Evolutionary conservation across 352 stramenopile genomes (phyloP).

Genomic region (Phytophthora palmivora): DNA sequence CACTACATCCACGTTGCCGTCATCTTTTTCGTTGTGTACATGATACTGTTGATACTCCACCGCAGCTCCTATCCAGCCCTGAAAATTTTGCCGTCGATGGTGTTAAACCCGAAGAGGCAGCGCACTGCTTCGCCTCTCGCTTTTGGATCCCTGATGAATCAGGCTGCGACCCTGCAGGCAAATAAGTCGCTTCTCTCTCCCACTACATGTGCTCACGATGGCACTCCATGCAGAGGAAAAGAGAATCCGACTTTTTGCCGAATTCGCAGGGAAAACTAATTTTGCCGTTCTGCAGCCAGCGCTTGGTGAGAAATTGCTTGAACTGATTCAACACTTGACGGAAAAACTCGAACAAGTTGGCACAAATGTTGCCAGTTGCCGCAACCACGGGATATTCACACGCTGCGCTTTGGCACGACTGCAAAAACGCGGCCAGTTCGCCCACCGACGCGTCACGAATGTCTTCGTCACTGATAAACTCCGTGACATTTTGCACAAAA

Average conservation of each 20-base stretch:
- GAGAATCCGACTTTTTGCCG: constrained; percentile 75
- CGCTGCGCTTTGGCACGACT: constrained; percentile 35
- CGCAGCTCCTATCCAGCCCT: constrained; percentile 9
- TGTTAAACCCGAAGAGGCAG: constrained; percentile 19
- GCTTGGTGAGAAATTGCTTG: constrained; percentile 71
- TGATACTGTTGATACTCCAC: constrained; percentile 23
- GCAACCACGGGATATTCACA: constrained; percentile 22
- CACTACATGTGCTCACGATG: constrained; percentile 75
- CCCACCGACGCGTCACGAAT: constrained; percentile 69
- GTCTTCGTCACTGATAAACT: constrained; percentile 78
- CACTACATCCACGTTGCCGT: constrained; percentile 4
- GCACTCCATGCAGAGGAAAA: constrained; percentile 88
- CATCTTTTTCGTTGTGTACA: constrained; percentile 23
- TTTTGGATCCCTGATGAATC: constrained; percentile 6
- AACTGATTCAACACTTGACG: constrained; percentile 63
- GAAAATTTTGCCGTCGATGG: constrained; percentile 5
- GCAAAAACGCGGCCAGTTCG: constrained; percentile 68
- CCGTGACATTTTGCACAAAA: constrained; percentile 71
- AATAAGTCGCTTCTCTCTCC: no score
- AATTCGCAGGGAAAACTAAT: constrained; percentile 84
- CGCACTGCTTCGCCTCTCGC: constrained; percentile 28
- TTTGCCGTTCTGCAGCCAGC: constrained; percentile 58
- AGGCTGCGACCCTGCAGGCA: not conserved
- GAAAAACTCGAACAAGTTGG: constrained; percentile 71
- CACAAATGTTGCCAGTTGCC: constrained; percentile 61